Percentiles rank a stretch among this genome's conserved stretches.
These are phyloP conservation scores for Theileria luwenshuni DNA, from an alignment of 169 alveolate genomes.

Conservation along the genomic window DNA sequence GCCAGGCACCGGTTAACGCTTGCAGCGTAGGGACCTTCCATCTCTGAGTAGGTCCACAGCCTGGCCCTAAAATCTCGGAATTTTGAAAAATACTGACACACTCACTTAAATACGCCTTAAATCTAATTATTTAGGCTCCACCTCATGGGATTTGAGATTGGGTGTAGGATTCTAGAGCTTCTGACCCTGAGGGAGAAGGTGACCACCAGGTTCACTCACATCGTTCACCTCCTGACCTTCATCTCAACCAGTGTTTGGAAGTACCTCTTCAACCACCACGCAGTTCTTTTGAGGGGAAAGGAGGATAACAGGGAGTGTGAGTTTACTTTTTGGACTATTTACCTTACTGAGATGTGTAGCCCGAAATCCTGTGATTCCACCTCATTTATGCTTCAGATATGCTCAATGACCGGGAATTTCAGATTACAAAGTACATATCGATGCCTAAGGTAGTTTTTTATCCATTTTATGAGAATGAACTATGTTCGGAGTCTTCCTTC, in stretches of 20 bases:
- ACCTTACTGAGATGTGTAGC: not conserved
- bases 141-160: constrained; percentile 52
- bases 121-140: constrained; percentile 49
- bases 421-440: constrained; percentile 50
- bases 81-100: too few relatives aligned
- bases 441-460: constrained; percentile 50
- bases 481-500: too few relatives aligned
- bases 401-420: constrained; percentile 59
- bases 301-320: constrained; percentile 66
- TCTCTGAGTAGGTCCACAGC: too few relatives aligned
- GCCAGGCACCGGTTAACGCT: too few relatives aligned
- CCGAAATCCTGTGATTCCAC: too few relatives aligned
- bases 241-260: constrained; percentile 64
- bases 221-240: constrained; percentile 54
- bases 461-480: not conserved
- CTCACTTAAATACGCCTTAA: too few relatives aligned
- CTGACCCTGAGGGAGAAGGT: constrained; percentile 41
- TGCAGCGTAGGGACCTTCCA: too few relatives aligned
- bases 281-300: constrained; percentile 52
- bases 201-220: constrained; percentile 33
- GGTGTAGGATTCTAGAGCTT: constrained; percentile 51
- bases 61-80: too few relatives aligned
- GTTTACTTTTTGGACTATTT: not conserved
- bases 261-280: constrained; percentile 58
- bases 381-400: too few relatives aligned